Percentiles rank a stretch among this genome's conserved stretches.
Conservation (phyloP, 306 rosid genomes). For the Prunus davidiana region DNA sequence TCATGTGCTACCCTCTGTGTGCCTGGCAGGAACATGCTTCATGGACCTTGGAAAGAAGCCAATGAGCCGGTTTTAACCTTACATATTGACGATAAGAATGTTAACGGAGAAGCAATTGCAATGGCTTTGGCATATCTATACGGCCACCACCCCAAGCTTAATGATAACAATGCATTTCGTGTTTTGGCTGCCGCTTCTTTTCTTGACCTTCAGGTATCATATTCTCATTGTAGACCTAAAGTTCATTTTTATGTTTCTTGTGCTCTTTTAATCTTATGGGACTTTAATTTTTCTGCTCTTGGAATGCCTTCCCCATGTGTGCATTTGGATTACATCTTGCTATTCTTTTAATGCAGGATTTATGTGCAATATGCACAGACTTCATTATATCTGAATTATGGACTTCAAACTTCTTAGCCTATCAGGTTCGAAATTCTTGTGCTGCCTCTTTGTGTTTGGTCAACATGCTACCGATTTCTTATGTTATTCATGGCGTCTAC, state of each 20-base stretch:
- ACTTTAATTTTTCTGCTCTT: background rate
- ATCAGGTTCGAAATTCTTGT: slow-evolving; percentile 69
- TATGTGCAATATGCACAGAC: slow-evolving; percentile 90
- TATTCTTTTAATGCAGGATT: slow-evolving; percentile 58
- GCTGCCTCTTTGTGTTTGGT: slow-evolving; percentile 25
- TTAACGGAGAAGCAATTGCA: slow-evolving; percentile 80
- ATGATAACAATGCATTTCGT: slow-evolving; percentile 85
- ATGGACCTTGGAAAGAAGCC: slow-evolving; percentile 99
- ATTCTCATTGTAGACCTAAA: slow-evolving; percentile 1
- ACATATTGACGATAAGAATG: slow-evolving; percentile 84
- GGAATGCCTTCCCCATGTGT: background rate
- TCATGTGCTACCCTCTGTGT: slow-evolving; percentile 7
- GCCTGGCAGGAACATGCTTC: slow-evolving; percentile 87
- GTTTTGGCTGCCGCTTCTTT: slow-evolving; percentile 97
- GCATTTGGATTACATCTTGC: slow-evolving; percentile 6
- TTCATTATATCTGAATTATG: slow-evolving; percentile 92
- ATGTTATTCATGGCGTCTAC: slow-evolving; percentile 24
- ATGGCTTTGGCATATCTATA: slow-evolving; percentile 89
- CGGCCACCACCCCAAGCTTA: slow-evolving; percentile 93
- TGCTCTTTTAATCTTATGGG: background rate
- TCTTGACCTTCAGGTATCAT: slow-evolving; percentile 92
- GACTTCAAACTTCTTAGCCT: slow-evolving; percentile 94
- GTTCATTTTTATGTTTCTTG: background rate
- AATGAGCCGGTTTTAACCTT: slow-evolving; percentile 69
- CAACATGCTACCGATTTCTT: slow-evolving; percentile 2